A percentile compares a stretch with the other conserved stretches of the same genome.
These are phyloP conservation scores for Lipomyces sp. DNA, from an alignment of 805 yeast genomes.

Conservation along the genomic window DNA sequence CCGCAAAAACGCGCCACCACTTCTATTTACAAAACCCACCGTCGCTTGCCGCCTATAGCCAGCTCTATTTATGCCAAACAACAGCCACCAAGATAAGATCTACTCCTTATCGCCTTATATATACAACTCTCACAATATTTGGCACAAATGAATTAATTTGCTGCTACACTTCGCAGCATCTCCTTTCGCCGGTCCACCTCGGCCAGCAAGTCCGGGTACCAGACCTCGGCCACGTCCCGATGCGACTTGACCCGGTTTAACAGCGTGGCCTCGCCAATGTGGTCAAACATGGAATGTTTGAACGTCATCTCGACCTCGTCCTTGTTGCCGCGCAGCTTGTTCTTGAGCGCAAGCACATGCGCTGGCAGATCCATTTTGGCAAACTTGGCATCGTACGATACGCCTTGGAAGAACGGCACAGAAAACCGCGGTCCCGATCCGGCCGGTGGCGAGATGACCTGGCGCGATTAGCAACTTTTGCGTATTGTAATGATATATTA, in stretches of 20 bases:
- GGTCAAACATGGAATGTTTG: conserved; percentile 31
- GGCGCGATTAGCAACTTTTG: conserved; percentile 11
- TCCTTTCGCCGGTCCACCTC: conserved; percentile 23
- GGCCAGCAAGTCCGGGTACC: conserved; percentile 48
- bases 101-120: too few relatives aligned
- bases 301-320: conserved; percentile 33
- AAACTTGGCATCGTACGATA: conserved; percentile 37
- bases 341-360: conserved; percentile 21
- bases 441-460: conserved; percentile 49
- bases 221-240: conserved; percentile 48
- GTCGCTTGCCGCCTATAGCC: too few relatives aligned
- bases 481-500: conserved; percentile 52
- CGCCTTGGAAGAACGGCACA: conserved; percentile 55
- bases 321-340: conserved; percentile 19
- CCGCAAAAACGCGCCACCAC: too few relatives aligned
- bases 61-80: too few relatives aligned
- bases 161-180: conserved; percentile 11
- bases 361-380: conserved; percentile 29
- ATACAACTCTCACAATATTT: too few relatives aligned
- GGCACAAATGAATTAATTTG: too few relatives aligned
- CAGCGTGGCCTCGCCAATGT: conserved; percentile 50
- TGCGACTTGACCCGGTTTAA: conserved; percentile 51
- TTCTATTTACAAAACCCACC: too few relatives aligned
- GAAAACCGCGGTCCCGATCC: conserved; percentile 45
- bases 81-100: too few relatives aligned